A percentile compares a stretch with the other conserved stretches of the same genome.
Conservation (phyloP, 257 asterid species). For the Solanum medicagineum region DNA sequence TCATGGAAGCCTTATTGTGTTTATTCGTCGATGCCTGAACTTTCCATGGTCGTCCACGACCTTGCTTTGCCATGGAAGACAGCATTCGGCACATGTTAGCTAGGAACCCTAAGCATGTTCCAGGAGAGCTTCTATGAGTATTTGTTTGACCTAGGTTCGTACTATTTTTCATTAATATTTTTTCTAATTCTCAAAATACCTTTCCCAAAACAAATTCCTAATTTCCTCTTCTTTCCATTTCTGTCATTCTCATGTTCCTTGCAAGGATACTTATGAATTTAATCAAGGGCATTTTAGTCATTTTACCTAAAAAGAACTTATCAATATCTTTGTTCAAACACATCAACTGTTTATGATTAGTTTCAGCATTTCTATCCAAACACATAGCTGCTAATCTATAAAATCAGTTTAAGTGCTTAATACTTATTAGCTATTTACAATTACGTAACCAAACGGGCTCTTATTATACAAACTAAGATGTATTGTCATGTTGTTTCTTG, state of each 20-base stretch:
- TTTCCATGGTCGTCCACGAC: no score
- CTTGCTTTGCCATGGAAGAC: no score
- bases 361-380: not conserved
- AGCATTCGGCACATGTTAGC: no score
- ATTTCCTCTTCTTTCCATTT: not conserved
- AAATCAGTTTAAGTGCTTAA: not conserved
- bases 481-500: conserved; percentile 3
- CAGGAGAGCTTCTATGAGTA: no score
- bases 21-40: no score
- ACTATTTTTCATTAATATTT: not conserved
- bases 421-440: not conserved
- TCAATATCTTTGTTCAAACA: not conserved
- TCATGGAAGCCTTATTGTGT: no score
- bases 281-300: not conserved
- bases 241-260: not conserved
- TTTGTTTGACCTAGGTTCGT: not conserved
- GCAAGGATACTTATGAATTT: not conserved
- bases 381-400: not conserved
- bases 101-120: no score
- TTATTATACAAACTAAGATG: not conserved
- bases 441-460: not conserved
- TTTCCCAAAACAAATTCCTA: not conserved
- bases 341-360: not conserved
- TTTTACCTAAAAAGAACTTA: not conserved
- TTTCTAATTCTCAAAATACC: no score